Base-by-base conservation (phyloP, 73 alveolate species). In the Tetrahymena malaccensis region DNA sequence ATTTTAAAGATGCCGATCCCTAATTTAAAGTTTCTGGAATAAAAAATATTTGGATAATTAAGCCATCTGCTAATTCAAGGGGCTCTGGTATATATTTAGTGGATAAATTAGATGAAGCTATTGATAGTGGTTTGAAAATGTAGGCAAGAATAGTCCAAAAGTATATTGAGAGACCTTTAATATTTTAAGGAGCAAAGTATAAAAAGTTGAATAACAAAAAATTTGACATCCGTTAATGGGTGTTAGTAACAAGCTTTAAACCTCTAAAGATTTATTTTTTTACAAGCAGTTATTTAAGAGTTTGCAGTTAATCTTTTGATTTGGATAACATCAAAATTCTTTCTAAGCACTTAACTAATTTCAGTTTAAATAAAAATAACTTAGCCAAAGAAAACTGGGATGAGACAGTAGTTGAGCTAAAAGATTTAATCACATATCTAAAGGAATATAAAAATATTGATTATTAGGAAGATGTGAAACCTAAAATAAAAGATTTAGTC, bases 191-290 rank as follows among this genome's bases (percentile, higher is more conserved):
- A 27, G 17, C 34, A 22, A 70, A 34, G 44, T n/a, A 93, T 56
- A 34, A 50, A 21, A 27, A 95, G 13, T 11, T 38, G 6, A 44
- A 34, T 17, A 93, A 43, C 35, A 57, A 11, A 43, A 96, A 96
- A 93, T 97, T 97, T 94, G 99, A 97, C 58, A 95, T 97, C 13
- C 85, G 99, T 35, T 85, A 96, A 89, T 97, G 99, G 98, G 99
- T 97, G 12, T 38, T 97, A 22, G 98, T 97, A 16, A 97, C 97
- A n/a, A 95, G 96, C 34, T 97, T 96, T 55, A 96, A 97, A 55
- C 99, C 99, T 22, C 94, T 97, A 17, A 43, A 89, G 34, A 95
- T 97, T 10, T 97, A 95, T 93, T 96, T 95, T 27, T 97, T 96
- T 96, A 96, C 97, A 55, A 95, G 94, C 93, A 96, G 96, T 85